These are phyloP conservation scores for Citrus mangshanensis DNA, from an alignment of 345 rosid genomes.

Conservation along the genomic window DNA sequence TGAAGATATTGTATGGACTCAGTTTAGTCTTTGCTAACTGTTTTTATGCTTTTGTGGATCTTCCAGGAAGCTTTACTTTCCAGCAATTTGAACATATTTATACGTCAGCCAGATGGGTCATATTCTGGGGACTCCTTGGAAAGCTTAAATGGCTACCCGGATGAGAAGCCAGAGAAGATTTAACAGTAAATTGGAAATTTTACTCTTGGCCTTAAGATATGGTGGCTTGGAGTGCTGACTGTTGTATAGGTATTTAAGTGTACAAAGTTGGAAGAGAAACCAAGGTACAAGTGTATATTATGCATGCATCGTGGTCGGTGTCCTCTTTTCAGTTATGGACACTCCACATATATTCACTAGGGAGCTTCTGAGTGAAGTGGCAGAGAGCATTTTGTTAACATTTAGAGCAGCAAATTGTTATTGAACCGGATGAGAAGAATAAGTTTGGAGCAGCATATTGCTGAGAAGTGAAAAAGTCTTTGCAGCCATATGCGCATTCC, in stretches of 20 bases:
- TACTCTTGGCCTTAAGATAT: conserved; percentile 15
- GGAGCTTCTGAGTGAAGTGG: conserved; percentile 16
- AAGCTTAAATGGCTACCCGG: conserved; percentile 41
- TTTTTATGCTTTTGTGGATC: conserved; percentile 12
- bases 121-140: conserved; percentile 59
- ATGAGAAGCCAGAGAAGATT: conserved; percentile 36
- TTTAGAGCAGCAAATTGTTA: conserved; percentile 33
- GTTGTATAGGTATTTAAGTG: conserved; percentile 41
- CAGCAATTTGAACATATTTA: conserved; percentile 61
- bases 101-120: conserved; percentile 79
- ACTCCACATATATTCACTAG: conserved; percentile 26
- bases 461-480: conserved; percentile 24
- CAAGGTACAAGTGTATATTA: conserved; percentile 18
- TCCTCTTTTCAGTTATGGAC: conserved; percentile 47
- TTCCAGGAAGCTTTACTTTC: conserved; percentile 62
- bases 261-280: conserved; percentile 49
- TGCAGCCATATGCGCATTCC: conserved; percentile 6
- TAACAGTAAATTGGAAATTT: conserved; percentile 27
- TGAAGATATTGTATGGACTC: background rate
- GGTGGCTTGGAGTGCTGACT: conserved; percentile 46
- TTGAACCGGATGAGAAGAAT: conserved; percentile 27
- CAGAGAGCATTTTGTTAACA: conserved; percentile 38
- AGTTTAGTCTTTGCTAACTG: background rate
- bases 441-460: conserved; percentile 36
- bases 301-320: conserved; percentile 36